Conservation (phyloP, 2,329 filamentous ascomycete species). For the Pyrenochaeta sp. region DNA sequence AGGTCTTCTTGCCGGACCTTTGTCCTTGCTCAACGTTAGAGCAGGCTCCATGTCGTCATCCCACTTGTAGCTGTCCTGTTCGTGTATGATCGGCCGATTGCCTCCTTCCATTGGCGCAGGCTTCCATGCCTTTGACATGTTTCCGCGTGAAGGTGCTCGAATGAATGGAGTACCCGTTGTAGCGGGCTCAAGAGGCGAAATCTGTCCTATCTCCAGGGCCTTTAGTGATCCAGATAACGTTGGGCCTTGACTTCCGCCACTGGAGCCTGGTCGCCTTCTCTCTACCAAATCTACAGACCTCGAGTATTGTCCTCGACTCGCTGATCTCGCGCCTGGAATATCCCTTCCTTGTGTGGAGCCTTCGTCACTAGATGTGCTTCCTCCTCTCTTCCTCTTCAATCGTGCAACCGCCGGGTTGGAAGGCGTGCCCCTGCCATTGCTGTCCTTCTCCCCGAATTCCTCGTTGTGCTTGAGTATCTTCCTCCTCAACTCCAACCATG, state of each 20-base stretch:
- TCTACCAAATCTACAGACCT: slow-evolving; percentile 38
- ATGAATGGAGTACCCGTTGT: slow-evolving; percentile 62
- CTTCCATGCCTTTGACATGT: slow-evolving; percentile 34
- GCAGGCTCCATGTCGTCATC: slow-evolving; percentile 53
- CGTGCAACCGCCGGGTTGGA: slow-evolving; percentile 44
- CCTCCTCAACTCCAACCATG: slow-evolving; percentile 72
- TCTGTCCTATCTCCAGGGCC: slow-evolving; percentile 38
- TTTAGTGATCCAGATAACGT: slow-evolving; percentile 40
- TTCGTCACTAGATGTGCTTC: slow-evolving; percentile 36
- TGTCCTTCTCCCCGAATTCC: slow-evolving; percentile 47
- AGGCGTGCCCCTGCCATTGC: slow-evolving; percentile 29
- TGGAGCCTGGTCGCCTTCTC: slow-evolving; percentile 32
- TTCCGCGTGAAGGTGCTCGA: slow-evolving; percentile 56
- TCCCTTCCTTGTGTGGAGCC: slow-evolving; percentile 34
- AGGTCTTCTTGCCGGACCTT: slow-evolving; percentile 27
- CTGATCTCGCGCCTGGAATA: slow-evolving; percentile 33
- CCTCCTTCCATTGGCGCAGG: slow-evolving; percentile 32
- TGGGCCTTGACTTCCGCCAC: slow-evolving; percentile 28
- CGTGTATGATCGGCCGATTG: slow-evolving; percentile 48
- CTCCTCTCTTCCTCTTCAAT: slow-evolving; percentile 46
- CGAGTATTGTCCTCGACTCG: slow-evolving; percentile 37
- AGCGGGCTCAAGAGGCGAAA: slow-evolving; percentile 39
- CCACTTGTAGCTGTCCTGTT: slow-evolving; percentile 60
- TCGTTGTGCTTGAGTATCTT: slow-evolving; percentile 57
- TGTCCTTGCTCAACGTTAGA: slow-evolving; percentile 40